These are phyloP conservation scores for Leucocoprinus birnbaumii DNA, from an alignment of 768 basidiomycete genomes.

Conservation along the genomic window DNA sequence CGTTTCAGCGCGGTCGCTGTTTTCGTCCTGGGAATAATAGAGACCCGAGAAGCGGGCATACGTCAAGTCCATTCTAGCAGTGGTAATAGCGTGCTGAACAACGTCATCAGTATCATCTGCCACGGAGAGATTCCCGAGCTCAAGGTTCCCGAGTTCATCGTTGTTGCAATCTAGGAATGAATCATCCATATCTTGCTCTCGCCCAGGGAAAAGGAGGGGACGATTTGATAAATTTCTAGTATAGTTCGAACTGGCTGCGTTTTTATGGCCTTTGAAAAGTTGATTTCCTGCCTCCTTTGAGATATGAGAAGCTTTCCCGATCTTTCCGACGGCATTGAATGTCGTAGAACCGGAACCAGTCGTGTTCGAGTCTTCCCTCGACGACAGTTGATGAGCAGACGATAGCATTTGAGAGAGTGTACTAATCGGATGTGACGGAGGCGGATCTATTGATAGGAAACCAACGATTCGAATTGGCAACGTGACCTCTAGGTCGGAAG, in stretches of 20 bases:
- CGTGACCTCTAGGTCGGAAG: slow-evolving; percentile 64
- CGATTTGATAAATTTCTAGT: not conserved
- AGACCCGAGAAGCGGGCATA: slow-evolving; percentile 34
- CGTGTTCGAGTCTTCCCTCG: not conserved
- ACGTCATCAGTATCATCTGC: slow-evolving; percentile 33
- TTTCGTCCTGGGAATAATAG: slow-evolving; percentile 30
- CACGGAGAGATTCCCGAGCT: slow-evolving; percentile 21
- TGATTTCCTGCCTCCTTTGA: not conserved
- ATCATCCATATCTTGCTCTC: not conserved
- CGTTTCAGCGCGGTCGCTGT: slow-evolving; percentile 4
- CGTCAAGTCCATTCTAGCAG: slow-evolving; percentile 23
- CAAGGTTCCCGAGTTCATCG: not conserved
- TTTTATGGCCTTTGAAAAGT: too few relatives aligned
- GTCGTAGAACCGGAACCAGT: not conserved
- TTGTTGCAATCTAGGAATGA: not conserved
- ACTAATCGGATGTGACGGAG: slow-evolving; percentile 35
- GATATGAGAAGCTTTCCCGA: not conserved
- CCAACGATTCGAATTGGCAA: slow-evolving; percentile 79
- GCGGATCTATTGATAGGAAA: slow-evolving; percentile 84
- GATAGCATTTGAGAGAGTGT: not conserved
- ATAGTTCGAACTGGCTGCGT: too few relatives aligned
- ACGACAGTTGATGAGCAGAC: not conserved
- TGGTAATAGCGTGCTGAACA: slow-evolving; percentile 29
- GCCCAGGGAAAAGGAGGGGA: not conserved
- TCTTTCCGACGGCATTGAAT: not conserved